These are phyloP conservation scores for Closterium sp. DNA, from an alignment of 139 green algal genomes.

Conservation along the genomic window DNA sequence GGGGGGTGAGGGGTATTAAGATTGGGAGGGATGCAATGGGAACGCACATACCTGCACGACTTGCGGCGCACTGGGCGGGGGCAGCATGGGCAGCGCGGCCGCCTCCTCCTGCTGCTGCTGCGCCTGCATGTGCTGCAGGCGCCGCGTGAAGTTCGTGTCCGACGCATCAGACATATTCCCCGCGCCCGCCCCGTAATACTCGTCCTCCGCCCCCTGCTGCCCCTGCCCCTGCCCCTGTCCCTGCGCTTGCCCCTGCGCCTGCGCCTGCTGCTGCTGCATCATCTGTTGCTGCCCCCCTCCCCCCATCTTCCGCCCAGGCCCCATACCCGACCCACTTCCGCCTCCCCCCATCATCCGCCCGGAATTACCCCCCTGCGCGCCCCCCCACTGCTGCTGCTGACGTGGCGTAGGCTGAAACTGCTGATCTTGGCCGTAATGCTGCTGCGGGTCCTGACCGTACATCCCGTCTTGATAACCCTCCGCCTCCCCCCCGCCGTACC, in stretches of 20 bases:
- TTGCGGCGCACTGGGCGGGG: background rate
- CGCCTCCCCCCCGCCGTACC: background rate
- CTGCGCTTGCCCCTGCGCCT: too few relatives aligned
- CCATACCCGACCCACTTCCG: background rate
- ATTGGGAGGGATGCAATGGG: background rate
- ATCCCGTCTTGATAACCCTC: background rate
- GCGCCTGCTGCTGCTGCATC: background rate
- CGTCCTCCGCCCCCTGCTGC: background rate
- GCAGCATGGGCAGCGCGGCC: background rate
- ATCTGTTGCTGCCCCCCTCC: background rate
- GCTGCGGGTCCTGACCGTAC: background rate
- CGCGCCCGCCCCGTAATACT: background rate
- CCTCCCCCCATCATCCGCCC: background rate
- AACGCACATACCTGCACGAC: background rate
- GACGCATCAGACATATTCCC: background rate
- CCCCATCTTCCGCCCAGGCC: background rate
- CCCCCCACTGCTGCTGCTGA: background rate
- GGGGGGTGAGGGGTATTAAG: too few relatives aligned
- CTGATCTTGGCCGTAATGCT: background rate
- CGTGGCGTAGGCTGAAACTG: background rate
- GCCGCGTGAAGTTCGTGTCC: background rate
- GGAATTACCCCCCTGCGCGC: background rate
- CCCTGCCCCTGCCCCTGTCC: too few relatives aligned
- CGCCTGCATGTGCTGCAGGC: background rate
- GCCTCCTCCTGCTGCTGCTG: background rate